Evolutionary conservation across 73 alveolate genomes (phyloP), one percentile per base, ranked within the genome.

Genomic region (Paramecium biaurelia): DNA sequence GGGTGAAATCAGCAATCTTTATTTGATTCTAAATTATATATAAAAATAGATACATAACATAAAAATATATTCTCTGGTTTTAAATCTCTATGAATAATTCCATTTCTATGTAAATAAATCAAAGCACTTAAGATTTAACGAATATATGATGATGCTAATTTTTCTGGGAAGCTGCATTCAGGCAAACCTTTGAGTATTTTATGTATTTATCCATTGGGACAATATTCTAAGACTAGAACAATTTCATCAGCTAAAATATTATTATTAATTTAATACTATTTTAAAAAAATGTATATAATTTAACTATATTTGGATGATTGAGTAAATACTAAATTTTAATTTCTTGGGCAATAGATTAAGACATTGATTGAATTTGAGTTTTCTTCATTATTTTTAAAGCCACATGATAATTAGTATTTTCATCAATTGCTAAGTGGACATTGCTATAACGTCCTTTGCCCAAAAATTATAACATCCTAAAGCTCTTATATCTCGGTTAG

Each of bases 11-110:
- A 9, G 86, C 93, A 14, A 89, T 30, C 38, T 76, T 79, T 14
- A 74, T 37, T 74, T 74, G 87, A 74, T 74, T 41, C 87, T 74
- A 74, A 1, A 21, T 30, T 32, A 21, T 11, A 34, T 4, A 34
- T 6, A 0, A 28, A 20, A 0, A 57, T 12, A 21, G 34, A 53
- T 72, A 37, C 93, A 38, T 89, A 42, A 18, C 47, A 35, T 32
- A 89, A 28, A 15, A 89, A 68, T 21, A 89, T 67, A 82, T 89
- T 89, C 85, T 89, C 94, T 18, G 94, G 94, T 32, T 89, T 89
- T 15, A 89, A 23, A 23, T 89, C 94, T 63, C 94, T 28, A 82
- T 86, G 86, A 30, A 89, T 79, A 0, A 89, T 76, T 12, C 95
- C 94, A 82, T 63, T 76, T 42, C 86, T 26, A 15, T 89, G 94